Evolutionary conservation across 768 basidiomycete genomes (phyloP), one percentile per base, ranked within the genome.

Genomic region (Agrocybe chaxingu): DNA sequence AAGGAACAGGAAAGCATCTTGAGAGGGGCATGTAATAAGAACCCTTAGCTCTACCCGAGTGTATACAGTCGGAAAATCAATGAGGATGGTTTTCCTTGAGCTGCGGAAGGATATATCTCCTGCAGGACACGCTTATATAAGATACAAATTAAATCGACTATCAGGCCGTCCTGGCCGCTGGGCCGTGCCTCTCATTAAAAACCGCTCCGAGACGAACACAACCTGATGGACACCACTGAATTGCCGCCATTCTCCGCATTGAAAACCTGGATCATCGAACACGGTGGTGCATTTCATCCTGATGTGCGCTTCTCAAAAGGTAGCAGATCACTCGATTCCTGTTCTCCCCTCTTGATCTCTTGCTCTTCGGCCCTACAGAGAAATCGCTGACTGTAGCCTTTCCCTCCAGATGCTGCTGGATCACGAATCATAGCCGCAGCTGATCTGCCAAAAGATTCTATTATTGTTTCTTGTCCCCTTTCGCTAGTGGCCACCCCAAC

Each of bases 381-480:
- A 31, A 39, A 38, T 45, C 13, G 19, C 51, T 45, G 43, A 42
- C 45, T 33, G 12, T 41, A 13, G 45, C 43, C 16, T 34, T 47
- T 41, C 42, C 24, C 24, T 29, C 33, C 36, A 58, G 56, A 66
- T 76, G 61, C 66, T 8, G 71, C 66, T 50, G 87, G 87, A 29
- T 70, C 71, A 48, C 70, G 71, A 13, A 68, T 85, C 33, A 57
- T 81, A 47, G 81, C 89, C 4, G 64, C 59, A 3, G 62, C 73
- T 32, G 64, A 67, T n/a, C 57, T 89, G 38, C 67, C 71, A 18
- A 59, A 66, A 5, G 81, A 89, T 56, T 67, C 75, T 7, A 73
- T 69, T 9, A 72, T 89, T 44, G 82, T 86, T 12, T 77, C 81
- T 0, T 88, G 85, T 55, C 89, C 90, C 0, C 81, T 89, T 57